phyloP scores from a whole-genome alignment of 1,284 basidiomycete genomes.

The Ceratobasidium sp. region DNA sequence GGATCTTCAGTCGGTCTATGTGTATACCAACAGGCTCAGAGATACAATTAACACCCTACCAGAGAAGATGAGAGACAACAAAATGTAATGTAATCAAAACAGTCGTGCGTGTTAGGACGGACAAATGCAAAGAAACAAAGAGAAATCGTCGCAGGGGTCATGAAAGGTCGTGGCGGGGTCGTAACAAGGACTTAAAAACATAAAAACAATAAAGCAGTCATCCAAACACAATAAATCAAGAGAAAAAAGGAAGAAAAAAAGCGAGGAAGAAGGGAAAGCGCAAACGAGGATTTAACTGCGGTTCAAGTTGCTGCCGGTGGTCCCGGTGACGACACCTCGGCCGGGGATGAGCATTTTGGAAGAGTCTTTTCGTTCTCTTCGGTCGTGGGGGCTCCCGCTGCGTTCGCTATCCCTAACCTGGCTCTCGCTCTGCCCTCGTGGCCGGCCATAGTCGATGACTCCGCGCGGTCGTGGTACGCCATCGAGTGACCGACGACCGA shows the following conservation, averaged over 20 bases:
- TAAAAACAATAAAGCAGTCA: constrained; percentile 22
- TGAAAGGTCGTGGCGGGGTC: constrained; percentile 50
- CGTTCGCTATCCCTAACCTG: constrained; percentile 52
- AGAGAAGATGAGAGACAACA: constrained; percentile 18
- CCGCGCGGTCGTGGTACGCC: constrained; percentile 61
- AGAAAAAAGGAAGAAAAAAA: constrained; percentile 22
- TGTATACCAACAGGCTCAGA: constrained; percentile 18
- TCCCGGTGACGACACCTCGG: constrained; percentile 12
- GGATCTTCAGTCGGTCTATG: background rate
- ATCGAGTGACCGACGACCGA: constrained; percentile 69
- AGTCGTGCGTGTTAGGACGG: constrained; percentile 26
- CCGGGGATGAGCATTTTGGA: constrained; percentile 45
- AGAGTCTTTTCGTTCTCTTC: constrained; percentile 52
- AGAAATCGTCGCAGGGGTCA: constrained; percentile 51
- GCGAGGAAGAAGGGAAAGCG: constrained; percentile 7
- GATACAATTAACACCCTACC: constrained; percentile 22
- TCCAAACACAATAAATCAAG: constrained; percentile 42
- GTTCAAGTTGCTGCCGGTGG: background rate
- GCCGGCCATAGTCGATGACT: constrained; percentile 64
- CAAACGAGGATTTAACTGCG: constrained; percentile 15
- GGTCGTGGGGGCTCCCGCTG: constrained; percentile 57
- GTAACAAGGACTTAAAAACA: background rate
- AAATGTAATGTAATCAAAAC: constrained; percentile 29
- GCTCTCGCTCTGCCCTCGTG: constrained; percentile 75
- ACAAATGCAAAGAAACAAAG: constrained; percentile 9